These are phyloP conservation scores for Aureobasidium uvarum DNA, from an alignment of 2,329 filamentous ascomycete genomes.

Conservation along the genomic window DNA sequence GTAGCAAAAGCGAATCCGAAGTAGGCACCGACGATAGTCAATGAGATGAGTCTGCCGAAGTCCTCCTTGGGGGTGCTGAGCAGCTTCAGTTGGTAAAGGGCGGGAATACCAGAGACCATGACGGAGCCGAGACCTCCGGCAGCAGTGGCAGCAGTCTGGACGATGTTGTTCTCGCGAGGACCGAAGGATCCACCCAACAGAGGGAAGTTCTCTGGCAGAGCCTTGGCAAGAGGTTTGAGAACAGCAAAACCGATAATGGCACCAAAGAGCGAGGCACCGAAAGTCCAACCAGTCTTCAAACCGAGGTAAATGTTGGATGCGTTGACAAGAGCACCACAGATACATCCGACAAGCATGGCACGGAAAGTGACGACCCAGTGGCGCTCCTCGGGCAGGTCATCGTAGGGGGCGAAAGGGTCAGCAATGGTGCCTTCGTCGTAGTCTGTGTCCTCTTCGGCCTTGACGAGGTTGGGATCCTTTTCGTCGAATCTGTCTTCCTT, in stretches of 20 bases:
- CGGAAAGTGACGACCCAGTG: constrained; percentile 55
- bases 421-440: constrained; percentile 35
- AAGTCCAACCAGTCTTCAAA: constrained; percentile 47
- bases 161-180: constrained; percentile 60
- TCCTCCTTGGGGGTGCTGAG: constrained; percentile 54
- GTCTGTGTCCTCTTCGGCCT: constrained; percentile 35
- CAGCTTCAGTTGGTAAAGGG: constrained; percentile 57
- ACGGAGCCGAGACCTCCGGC: constrained; percentile 57
- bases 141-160: constrained; percentile 58
- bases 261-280: constrained; percentile 39
- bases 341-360: constrained; percentile 54
- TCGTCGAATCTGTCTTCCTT: constrained; percentile 33
- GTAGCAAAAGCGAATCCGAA: constrained; percentile 65
- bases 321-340: constrained; percentile 58
- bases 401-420: constrained; percentile 46
- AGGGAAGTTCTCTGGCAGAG: constrained; percentile 43
- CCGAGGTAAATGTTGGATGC: constrained; percentile 62
- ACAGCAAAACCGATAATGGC: constrained; percentile 59
- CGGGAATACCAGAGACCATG: constrained; percentile 59
- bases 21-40: constrained; percentile 61
- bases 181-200: constrained; percentile 55
- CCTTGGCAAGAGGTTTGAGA: constrained; percentile 33
- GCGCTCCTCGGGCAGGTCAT: constrained; percentile 47
- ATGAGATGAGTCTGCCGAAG: constrained; percentile 58
- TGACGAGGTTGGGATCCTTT: constrained; percentile 34